Evolutionary conservation across 176 grass and related monocot genomes (phyloP).

Genomic region (Hordeum vulgare): DNA sequence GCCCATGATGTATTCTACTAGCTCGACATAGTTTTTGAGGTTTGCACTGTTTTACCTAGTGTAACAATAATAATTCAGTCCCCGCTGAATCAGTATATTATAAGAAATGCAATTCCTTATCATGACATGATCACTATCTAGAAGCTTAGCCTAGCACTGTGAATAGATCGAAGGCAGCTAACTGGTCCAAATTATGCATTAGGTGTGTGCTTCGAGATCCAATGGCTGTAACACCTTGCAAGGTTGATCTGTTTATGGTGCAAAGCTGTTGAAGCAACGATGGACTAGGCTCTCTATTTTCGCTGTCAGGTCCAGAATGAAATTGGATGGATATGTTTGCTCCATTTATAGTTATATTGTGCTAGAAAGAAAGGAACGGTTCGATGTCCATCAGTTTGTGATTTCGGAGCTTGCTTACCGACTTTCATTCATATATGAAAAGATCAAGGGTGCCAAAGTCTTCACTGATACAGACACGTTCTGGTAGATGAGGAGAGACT

Average conservation of each 20-base stretch:
- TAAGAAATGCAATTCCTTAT: slow-evolving; percentile 5
- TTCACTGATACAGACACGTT: neutral
- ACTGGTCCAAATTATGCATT: neutral
- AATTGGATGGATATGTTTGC: neutral
- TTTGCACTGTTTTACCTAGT: neutral
- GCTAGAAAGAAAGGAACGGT: neutral
- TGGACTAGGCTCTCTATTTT: neutral
- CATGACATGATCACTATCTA: neutral
- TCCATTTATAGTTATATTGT: neutral
- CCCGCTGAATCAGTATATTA: slow-evolving; percentile 13
- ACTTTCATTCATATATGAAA: neutral
- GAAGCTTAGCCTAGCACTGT: neutral
- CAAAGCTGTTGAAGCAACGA: neutral
- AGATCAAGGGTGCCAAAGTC: neutral
- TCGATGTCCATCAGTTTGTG: neutral
- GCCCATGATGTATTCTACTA: slow-evolving; percentile 23
- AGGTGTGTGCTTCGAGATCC: neutral
- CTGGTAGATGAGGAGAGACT: neutral
- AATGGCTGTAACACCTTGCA: neutral
- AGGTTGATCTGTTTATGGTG: neutral
- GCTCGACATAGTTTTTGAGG: slow-evolving; percentile 14
- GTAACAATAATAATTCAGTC: slow-evolving; percentile 23
- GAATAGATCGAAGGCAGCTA: neutral
- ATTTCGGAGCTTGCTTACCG: too few species aligned
- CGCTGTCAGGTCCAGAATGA: neutral